Evolutionary conservation across 768 basidiomycete genomes (phyloP), one percentile per base, ranked within the genome.

Genomic region (Lactarius sp.): DNA sequence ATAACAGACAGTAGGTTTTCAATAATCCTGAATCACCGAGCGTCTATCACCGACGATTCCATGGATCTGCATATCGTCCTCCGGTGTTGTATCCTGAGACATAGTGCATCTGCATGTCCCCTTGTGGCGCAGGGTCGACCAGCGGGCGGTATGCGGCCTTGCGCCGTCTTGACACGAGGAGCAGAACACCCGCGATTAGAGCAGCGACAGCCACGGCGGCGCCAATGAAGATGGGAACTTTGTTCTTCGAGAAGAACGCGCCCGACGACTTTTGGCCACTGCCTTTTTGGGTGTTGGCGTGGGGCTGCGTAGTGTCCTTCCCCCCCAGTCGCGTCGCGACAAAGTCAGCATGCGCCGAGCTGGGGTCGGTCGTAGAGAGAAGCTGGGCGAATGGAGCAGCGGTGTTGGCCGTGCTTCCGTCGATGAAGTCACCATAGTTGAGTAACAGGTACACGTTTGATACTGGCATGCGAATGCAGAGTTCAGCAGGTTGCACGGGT

Each of bases 391-490:
- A 90, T 0, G 87, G 85, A 33, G 71, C 6, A 18, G 80, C 76
- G 52, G 71, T 73, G 34, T 73, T 71, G 16, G 70, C 69, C 20
- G 77, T 60, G 13, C 72, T 68, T 54, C 74, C 80, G 52, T 80
- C 72, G 65, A 84, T 72, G 70, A 86, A 82, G 72, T 85, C 79
- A 31, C 87, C 87, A 66, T 81, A 87, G 71, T 88, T 77, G 73
- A 90, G 78, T 34, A 84, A 71, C 14, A 81, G 72, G 69, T 88
- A 89, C 16, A 81, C 79, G 68, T 88, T 89, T 49, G 85, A 81
- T 60, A 88, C 87, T 88, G 68, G 20, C 46, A 8, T 7, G 16
- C 18, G 36, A 47, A 53, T 20, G 36, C 18, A 18, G 46, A 46
- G 42, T 20, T n/a, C 5, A 33, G 27, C 56, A 16, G 34, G 12